phyloP scores from a whole-genome alignment of 441 rosid genomes.

The Pelargonium cotyledonis region DNA sequence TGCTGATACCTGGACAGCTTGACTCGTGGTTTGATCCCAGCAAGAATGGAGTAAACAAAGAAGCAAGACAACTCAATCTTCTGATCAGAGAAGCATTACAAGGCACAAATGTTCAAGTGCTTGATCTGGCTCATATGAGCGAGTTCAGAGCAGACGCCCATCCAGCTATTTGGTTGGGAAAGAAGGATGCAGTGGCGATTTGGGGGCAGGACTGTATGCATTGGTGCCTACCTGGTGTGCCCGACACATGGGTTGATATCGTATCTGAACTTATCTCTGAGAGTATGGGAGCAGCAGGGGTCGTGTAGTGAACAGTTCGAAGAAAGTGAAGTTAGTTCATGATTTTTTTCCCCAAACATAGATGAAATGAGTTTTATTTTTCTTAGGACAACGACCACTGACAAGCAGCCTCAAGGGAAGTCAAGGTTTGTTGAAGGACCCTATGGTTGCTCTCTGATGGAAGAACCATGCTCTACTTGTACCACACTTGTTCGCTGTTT shows the following conservation, averaged over 20 bases:
- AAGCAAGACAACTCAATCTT: conserved; percentile 60
- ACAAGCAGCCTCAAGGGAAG: too few relatives aligned
- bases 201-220: conserved; percentile 99
- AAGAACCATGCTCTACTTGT: too few relatives aligned
- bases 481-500: too few relatives aligned
- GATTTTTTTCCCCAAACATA: too few relatives aligned
- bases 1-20: conserved; percentile 53
- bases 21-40: conserved; percentile 89
- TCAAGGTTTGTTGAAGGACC: too few relatives aligned
- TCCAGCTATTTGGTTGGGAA: conserved; percentile 93
- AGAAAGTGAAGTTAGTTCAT: too few relatives aligned
- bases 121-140: conserved; percentile 67
- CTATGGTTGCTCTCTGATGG: too few relatives aligned
- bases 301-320: too few relatives aligned
- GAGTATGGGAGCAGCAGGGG: too few relatives aligned
- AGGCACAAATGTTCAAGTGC: conserved; percentile 47
- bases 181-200: conserved; percentile 74
- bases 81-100: conserved; percentile 38
- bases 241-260: conserved; percentile 90
- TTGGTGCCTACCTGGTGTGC: conserved; percentile 98
- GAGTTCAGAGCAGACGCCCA: conserved; percentile 94
- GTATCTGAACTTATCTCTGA: conserved; percentile 43
- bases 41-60: conserved; percentile 81
- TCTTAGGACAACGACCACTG: too few relatives aligned
- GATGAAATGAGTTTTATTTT: too few relatives aligned